A percentile compares a stretch with the other conserved stretches of the same genome.
Conservation (phyloP, 352 stramenopile species). For the Phytophthora pini region DNA sequence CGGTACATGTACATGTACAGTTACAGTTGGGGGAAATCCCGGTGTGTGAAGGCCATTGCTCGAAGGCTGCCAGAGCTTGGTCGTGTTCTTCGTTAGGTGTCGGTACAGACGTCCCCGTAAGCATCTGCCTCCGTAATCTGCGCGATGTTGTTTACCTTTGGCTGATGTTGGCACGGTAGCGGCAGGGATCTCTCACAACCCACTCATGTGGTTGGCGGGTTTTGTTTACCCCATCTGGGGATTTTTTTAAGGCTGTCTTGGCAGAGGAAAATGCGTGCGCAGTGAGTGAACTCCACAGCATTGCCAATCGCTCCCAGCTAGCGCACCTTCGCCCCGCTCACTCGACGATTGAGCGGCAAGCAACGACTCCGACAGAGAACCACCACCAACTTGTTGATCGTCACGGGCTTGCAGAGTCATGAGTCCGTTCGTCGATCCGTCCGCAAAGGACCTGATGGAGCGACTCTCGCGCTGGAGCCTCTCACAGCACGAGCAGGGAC, state of each 20-base stretch:
- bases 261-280: neutral
- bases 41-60: too few relatives aligned
- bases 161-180: too few relatives aligned
- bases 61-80: neutral
- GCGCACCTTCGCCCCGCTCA: neutral
- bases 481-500: conserved; percentile 17
- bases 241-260: neutral
- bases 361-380: neutral
- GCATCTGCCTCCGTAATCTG: conserved; percentile 13
- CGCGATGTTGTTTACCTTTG: neutral
- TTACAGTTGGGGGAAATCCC: too few relatives aligned
- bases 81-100: neutral
- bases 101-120: conserved; percentile 9
- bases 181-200: too few relatives aligned
- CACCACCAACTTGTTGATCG: neutral
- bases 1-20: neutral
- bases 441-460: conserved; percentile 27
- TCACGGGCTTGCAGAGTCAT: conserved; percentile 2
- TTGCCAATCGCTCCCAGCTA: conserved; percentile 12
- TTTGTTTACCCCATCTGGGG: conserved; percentile 9
- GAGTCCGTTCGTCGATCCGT: conserved; percentile 19
- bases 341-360: conserved; percentile 6
- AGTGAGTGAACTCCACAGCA: conserved; percentile 4
- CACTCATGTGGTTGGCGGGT: neutral
- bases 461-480: conserved; percentile 26